Base-by-base conservation (phyloP, 179 eudicot genomes). In the Amaranthus tricolor region DNA sequence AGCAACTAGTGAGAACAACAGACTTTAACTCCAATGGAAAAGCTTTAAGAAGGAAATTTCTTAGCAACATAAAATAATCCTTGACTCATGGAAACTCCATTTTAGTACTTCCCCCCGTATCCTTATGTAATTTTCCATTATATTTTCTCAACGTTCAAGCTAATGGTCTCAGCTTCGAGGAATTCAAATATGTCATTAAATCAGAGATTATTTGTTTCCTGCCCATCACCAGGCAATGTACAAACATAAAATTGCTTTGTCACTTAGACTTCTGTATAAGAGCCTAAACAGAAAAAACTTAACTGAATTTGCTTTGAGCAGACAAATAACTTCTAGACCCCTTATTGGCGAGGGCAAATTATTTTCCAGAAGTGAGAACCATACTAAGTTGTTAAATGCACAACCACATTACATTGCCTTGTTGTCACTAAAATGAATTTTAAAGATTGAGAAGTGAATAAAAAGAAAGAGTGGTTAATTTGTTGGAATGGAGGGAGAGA, bases 61-160 rank as follows among this genome's bases (percentile, higher is more conserved):
- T 54, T 24, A 1, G 45, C 54, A 65, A 80, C 63, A 71, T 44
- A 48, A 7, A 57, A 61, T 65, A 53, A 54, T 24, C 58, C 48
- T 62, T 64, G 43, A 40, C 15, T 61, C 20, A 60, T 17, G 24
- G 17, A 63, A 51, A 5, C 77, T 53, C 58, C 66, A 11, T 55
- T 48, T n/a, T 54, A 66, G 55, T 10, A 20, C 24, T 67, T 11
- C 45, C 15, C 21, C 10, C 24, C 12, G 5, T 59, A 31, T 19
- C 53, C 1, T 47, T 65, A 2, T 0, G 13, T 43, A 17, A 19
- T 13, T 6, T 16, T 55, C 16, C 55, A 17, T 60, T 60, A 21
- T 9, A 6, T 5, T 60, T 60, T 3, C 44, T 14, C 43, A 21
- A 40, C 9, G 14, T 40, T 13, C 48, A 47, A 31, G 40, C 40